A percentile compares a stretch with the other conserved stretches of the same genome.
Conservation (phyloP, 305 asterid genomes). For the Fraxinus baroniana region DNA sequence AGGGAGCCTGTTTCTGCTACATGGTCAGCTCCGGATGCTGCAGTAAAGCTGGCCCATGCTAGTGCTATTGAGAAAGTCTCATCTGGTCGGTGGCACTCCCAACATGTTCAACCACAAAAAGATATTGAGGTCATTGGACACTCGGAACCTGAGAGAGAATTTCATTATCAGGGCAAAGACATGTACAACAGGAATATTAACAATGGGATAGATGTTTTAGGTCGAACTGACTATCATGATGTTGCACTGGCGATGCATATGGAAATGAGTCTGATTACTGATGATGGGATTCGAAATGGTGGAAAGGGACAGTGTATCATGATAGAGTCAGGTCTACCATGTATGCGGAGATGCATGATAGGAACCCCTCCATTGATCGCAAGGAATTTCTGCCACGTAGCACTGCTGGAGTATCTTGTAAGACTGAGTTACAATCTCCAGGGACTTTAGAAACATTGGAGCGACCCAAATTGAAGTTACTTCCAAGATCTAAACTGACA, state of each 20-base stretch:
- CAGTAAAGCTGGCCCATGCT: conserved; percentile 76
- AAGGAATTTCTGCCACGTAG: conserved; percentile 36
- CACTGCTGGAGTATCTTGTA: conserved; percentile 33
- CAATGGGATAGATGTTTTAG: conserved; percentile 36
- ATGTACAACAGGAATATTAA: conserved; percentile 26
- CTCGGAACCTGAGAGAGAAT: conserved; percentile 39
- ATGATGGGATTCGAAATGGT: conserved; percentile 43
- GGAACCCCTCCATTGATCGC: conserved; percentile 27
- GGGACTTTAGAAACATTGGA: conserved; percentile 53
- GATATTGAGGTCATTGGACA: conserved; percentile 50
- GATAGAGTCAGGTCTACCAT: conserved; percentile 42
- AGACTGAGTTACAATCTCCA: conserved; percentile 41
- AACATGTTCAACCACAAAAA: conserved; percentile 40
- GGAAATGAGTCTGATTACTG: conserved; percentile 49
- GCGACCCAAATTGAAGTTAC: conserved; percentile 80
- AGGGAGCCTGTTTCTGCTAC: conserved; percentile 60
- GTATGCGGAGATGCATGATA: conserved; percentile 45
- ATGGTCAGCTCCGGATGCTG: conserved; percentile 77
- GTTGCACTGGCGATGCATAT: conserved; percentile 37
- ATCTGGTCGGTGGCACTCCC: conserved; percentile 90
- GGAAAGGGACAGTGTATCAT: conserved; percentile 38
- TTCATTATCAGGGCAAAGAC: conserved; percentile 31
- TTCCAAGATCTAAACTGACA: conserved; percentile 83
- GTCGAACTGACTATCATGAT: conserved; percentile 37
- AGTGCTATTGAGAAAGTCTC: conserved; percentile 89